Base-by-base conservation (phyloP, 345 rosid genomes). In the Mallotus nudiflorus region DNA sequence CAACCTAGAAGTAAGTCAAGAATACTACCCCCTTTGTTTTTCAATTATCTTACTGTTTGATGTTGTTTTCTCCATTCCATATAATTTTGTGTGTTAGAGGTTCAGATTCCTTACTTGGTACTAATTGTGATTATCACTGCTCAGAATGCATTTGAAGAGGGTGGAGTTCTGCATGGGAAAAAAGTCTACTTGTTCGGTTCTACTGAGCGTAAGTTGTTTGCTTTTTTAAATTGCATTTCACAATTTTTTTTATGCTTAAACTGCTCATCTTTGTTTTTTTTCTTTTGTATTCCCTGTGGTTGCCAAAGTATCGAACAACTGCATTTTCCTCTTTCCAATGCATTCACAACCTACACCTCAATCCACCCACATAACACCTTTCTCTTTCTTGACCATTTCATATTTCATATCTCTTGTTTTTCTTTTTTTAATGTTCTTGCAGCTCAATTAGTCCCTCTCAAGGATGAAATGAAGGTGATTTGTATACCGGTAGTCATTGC, bases 71-170 rank as follows among this genome's bases (percentile, higher is more conserved):
- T 71, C 46, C 55, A 37, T 45, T 42, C 61, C 12, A 4, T 22
- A 4, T 2, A 28, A 53, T 57, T 51, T 19, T 27, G 57, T 3
- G 11, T 16, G 42, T 33, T 44, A 5, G 58, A 35, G 55, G n/a
- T n/a, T n/a, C 6, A 9, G 19, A 19, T 14, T 60, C 58, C 73
- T 63, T 68, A 37, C 24, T 31, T 6, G 60, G 48, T 62, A 33
- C 61, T 74, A 67, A 58, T 12, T 58, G 12, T 44, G 50, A 40
- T 72, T 75, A 24, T 64, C 65, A 37, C 19, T 60, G 28, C 37
- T 58, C 85, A 92, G 97, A 75, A 87, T 70, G 96, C 97, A 57
- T 84, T 96, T 77, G 99, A 96, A 75, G 96, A 92, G 79, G 96
- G 89, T 20, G 96, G 98, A 33, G 67, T 71, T 81, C 90, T 96